Conservation (phyloP, 352 stramenopile genomes). For the Elongisporangium anandrum region DNA sequence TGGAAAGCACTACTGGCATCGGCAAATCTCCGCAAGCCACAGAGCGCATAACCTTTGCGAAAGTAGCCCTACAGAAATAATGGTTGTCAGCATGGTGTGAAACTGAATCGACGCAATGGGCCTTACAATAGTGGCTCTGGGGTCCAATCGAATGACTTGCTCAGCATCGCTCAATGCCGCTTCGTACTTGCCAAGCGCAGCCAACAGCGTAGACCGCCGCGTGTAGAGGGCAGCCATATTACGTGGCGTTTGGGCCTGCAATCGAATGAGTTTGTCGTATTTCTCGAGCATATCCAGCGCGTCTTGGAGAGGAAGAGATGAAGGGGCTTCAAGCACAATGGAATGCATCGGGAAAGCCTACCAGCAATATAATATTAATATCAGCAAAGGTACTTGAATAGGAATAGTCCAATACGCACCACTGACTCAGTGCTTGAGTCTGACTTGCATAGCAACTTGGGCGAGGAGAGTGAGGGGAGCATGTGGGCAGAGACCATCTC, state of each 20-base stretch:
- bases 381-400: neutral
- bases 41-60: slow-evolving; percentile 62
- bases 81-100: neutral
- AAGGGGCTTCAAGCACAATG: slow-evolving; percentile 20
- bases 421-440: neutral
- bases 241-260: slow-evolving; percentile 41
- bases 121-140: slow-evolving; percentile 45
- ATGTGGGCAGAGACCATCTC: slow-evolving; percentile 17
- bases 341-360: slow-evolving; percentile 12
- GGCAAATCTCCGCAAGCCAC: slow-evolving; percentile 34
- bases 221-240: slow-evolving; percentile 57
- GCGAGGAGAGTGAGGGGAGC: slow-evolving; percentile 7
- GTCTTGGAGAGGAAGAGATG: slow-evolving; percentile 15
- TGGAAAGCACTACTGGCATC: slow-evolving; percentile 61
- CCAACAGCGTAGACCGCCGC: slow-evolving; percentile 52
- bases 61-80: slow-evolving; percentile 47
- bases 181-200: slow-evolving; percentile 40
- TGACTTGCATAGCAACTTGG: neutral
- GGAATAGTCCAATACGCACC: neutral
- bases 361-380: neutral
- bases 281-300: slow-evolving; percentile 42
- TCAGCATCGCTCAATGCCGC: slow-evolving; percentile 50
- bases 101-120: neutral
- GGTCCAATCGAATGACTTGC: slow-evolving; percentile 37
- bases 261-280: slow-evolving; percentile 63